Percentiles rank a stretch among this genome's conserved stretches.
phyloP scores from a whole-genome alignment of 2,329 filamentous ascomycete species.

The Talaromyces verruculosus region DNA sequence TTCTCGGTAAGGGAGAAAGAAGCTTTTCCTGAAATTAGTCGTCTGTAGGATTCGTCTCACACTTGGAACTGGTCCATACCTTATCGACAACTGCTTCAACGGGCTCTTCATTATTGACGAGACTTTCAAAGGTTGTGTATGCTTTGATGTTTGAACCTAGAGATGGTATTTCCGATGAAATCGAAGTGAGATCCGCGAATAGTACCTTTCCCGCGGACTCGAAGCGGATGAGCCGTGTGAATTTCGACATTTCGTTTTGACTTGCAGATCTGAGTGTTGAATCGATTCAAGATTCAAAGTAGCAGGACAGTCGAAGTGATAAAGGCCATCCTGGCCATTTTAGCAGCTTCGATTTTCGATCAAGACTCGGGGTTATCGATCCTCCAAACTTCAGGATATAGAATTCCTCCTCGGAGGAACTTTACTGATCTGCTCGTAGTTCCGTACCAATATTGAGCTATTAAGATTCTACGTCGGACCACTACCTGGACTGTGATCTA shows the following conservation, averaged over 20 bases:
- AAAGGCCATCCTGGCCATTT: background rate
- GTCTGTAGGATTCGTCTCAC: background rate
- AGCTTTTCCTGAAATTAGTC: background rate
- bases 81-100: background rate
- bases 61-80: background rate
- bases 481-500: background rate
- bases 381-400: background rate
- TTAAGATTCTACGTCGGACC: background rate
- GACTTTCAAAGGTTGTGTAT: background rate
- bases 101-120: background rate
- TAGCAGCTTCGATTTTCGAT: background rate
- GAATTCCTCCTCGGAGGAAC: background rate
- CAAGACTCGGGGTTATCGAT: background rate
- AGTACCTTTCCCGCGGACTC: background rate
- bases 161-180: background rate
- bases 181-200: background rate
- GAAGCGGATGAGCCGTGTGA: background rate
- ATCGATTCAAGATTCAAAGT: background rate
- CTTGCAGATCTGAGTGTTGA: too few species aligned
- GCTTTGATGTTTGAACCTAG: background rate
- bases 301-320: background rate
- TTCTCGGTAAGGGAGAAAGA: constrained; percentile 6
- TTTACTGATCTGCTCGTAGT: background rate
- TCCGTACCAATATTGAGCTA: background rate
- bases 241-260: background rate